Conservation (phyloP, 192 early-diverging fungal genomes). For the Spinellus fusiger region DNA sequence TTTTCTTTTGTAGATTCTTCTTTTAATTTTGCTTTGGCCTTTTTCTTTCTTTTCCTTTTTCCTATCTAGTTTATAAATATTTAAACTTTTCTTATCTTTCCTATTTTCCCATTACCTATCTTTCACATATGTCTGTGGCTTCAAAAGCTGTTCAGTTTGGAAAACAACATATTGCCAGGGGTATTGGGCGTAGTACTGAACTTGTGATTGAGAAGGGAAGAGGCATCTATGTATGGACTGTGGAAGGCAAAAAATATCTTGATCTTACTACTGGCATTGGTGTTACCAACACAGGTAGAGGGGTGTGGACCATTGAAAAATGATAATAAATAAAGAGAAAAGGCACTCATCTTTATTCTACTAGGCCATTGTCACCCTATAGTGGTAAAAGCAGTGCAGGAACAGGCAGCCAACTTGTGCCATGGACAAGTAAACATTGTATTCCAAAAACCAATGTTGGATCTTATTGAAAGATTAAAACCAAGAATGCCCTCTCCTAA, state of each 20-base stretch:
- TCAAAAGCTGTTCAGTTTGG: constrained; percentile 35
- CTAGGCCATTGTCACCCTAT: constrained; percentile 40
- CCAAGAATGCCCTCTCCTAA: constrained; percentile 31
- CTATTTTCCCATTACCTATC: no score
- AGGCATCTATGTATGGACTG: constrained; percentile 28
- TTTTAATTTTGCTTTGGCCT: no score
- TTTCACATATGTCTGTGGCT: constrained; percentile 12
- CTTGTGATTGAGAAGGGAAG: constrained; percentile 33
- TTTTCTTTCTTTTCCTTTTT: no score
- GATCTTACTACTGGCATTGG: constrained; percentile 42
- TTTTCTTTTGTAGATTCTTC: no score
- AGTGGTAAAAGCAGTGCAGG: constrained; percentile 44
- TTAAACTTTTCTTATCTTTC: no score
- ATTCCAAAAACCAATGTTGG: constrained; percentile 38
- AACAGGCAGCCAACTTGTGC: constrained; percentile 35
- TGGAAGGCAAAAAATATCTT: constrained; percentile 38
- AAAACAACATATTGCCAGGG: constrained; percentile 29
- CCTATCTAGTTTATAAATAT: no score
- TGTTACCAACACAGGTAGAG: constrained; percentile 36
- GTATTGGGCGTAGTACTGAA: constrained; percentile 31
- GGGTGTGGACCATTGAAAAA: not conserved
- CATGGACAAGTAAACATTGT: constrained; percentile 39
- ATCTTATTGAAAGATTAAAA: constrained; percentile 31
- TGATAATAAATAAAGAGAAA: not conserved
- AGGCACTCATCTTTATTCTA: not conserved